Evolutionary conservation across 352 stramenopile species (phyloP), one percentile per base, ranked within the genome.

Genomic region (Pythium utonaiense): DNA sequence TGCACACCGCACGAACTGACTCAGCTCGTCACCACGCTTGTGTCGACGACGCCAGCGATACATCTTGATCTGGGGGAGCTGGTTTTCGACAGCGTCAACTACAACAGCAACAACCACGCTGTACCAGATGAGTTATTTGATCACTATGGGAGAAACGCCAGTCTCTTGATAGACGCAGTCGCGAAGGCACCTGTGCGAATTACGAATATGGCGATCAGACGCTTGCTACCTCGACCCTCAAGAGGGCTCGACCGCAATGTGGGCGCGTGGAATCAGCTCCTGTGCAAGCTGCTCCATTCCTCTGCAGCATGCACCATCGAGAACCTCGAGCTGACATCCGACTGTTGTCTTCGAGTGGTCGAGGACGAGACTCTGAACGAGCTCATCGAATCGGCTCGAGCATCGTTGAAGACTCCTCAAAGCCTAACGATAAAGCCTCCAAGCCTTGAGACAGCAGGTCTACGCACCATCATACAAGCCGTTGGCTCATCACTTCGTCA

Each of bases 91-190:
- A 14, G 4, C 9, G 27, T n/a, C 17, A 54, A 10, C 44, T 33
- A 7, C 30, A 1, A 21, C 16, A 54, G 48, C 48, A 28, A 41
- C 12, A 17, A 41, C 12, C 42, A 61, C 31, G 28, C 24, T 12
- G 42, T 6, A 27, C 16, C 24, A 21, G n/a, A 38, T 22, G 7
- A 31, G n/a, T 13, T 24, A 13, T 5, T 22, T 17, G 16, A 8
- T 3, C 22, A 41, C 48, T 13, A 13, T 13, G 19, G 33, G 5
- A 9, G 28, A 8, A 64, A 33, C 12, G 48, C 19, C 3, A 10
- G 16, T 10, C 41, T 58, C 21, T 24, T 54, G 10, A 54, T 59
- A 28, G 27, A 65, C n/a, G 30, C 58, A 9, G 40, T 59, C 12
- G 58, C 58, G 4, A 33, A n/a, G 4, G 30, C 40, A 3, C 34